Base-by-base conservation (phyloP, 345 rosid species). In the Citrus glauca region DNA sequence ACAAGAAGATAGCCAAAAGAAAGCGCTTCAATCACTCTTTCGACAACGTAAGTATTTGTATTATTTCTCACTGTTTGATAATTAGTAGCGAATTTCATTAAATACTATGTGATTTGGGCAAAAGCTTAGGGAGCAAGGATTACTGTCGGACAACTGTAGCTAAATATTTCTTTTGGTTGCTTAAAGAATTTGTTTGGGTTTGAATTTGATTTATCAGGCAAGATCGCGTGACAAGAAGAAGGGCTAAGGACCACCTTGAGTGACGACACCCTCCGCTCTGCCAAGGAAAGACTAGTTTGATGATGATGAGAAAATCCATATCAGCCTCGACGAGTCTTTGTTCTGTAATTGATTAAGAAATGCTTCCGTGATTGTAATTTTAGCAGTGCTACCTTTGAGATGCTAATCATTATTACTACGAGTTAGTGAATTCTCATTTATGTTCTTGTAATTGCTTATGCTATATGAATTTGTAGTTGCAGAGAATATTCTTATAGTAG, bases 21-120 rank as follows among this genome's bases (percentile, higher is more conserved):
- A 95, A 95, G 88, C 93, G 98, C 22, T 95, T 95, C 82, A 89
- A 84, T 65, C 98, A 93, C 86, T 95, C 96, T 7, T 95, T 89
- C 50, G 99, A 98, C 61, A 95, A 95, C 81, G 99, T 95, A 75
- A 88, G 89, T 84, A 6, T 3, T 48, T 13, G 17, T 16, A 13
- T 48, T n/a, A 16, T 40, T 65, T 73, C 11, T 75, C 24, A 42
- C 20, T 24, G 37, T 72, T 33, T 13, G 25, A 13, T 19, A 16
- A 24, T 27, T 5, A 28, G 6, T 32, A 7, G 22, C 28, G 33
- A 19, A 48, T 73, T 73, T 64, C 28, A 2, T 42, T 10, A 42
- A 9, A 9, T 10, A 42, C 14, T 10, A 10, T 19, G 24, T 50
- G 22, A 10, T 33, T 55, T 19, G 17, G 55, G 20, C 20, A 16